phyloP scores from a whole-genome alignment of 1,284 basidiomycete genomes.

The Macrocystidia cucumis region DNA sequence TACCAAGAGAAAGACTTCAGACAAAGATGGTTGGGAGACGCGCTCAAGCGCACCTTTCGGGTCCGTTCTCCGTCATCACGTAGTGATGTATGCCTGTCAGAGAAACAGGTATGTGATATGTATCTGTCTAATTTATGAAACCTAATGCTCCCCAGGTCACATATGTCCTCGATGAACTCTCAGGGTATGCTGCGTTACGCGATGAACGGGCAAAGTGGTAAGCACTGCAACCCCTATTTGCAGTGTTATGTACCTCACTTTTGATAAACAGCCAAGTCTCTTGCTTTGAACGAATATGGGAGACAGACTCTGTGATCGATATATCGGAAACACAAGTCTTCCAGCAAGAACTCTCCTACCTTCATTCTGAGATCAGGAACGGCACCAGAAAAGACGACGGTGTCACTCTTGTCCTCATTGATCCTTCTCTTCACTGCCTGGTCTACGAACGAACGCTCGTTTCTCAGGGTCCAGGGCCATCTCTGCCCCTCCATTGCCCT shows the following conservation, averaged over 20 bases:
- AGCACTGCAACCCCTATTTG: conserved; percentile 6
- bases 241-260: not conserved
- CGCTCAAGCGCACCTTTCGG: conserved; percentile 20
- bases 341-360: conserved; percentile 13
- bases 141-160: conserved; percentile 23
- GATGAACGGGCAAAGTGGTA: conserved; percentile 32
- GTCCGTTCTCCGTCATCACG: conserved; percentile 26
- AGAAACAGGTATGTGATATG: conserved; percentile 27
- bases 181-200: conserved; percentile 35
- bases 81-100: conserved; percentile 26
- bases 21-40: conserved; percentile 25
- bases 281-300: conserved; percentile 50
- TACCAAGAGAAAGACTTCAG: conserved; percentile 19
- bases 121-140: not conserved
- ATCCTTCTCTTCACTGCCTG: conserved; percentile 36
- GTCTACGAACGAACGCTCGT: conserved; percentile 36
- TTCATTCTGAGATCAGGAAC: conserved; percentile 11
- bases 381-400: conserved; percentile 17
- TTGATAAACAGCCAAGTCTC: conserved; percentile 34
- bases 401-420: conserved; percentile 25
- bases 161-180: conserved; percentile 44
- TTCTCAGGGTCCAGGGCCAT: conserved; percentile 16
- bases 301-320: conserved; percentile 25
- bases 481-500: conserved; percentile 20
- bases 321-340: conserved; percentile 10